Percentiles rank a stretch among this genome's conserved stretches.
Evolutionary conservation across 768 basidiomycete genomes (phyloP).

Genomic region (Phlebiopsis gigantea): DNA sequence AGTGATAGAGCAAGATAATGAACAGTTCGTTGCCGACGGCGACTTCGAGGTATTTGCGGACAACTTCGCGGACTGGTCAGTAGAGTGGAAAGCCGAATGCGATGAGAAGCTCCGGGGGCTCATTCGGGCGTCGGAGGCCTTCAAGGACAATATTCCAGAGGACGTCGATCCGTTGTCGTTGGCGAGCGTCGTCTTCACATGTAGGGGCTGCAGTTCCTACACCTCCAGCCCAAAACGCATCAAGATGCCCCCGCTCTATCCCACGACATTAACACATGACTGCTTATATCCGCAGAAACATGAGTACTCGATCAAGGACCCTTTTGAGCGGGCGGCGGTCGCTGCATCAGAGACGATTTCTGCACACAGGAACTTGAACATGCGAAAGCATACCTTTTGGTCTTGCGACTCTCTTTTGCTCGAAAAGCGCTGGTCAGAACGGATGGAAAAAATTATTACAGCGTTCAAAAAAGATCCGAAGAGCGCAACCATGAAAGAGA

Average conservation of each 20-base stretch:
- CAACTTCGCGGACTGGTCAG: neutral
- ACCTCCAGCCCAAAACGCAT: neutral
- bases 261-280: neutral
- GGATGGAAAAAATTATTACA: neutral
- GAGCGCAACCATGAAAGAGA: neutral
- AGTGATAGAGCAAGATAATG: neutral
- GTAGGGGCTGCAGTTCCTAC: neutral
- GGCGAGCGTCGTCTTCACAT: neutral
- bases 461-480: neutral
- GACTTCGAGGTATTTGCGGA: neutral
- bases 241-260: neutral
- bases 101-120: neutral
- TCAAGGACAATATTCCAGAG: neutral
- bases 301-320: neutral
- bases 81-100: neutral
- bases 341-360: neutral
- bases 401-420: neutral
- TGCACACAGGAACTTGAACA: too few relatives aligned
- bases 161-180: neutral
- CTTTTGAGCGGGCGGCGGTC: neutral
- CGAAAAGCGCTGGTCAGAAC: neutral
- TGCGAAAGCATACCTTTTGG: neutral
- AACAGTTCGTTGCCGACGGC: neutral
- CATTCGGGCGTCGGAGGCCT: neutral
- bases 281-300: neutral